These are phyloP conservation scores for Plantago ovata DNA, from an alignment of 257 asterid species.

Conservation along the genomic window DNA sequence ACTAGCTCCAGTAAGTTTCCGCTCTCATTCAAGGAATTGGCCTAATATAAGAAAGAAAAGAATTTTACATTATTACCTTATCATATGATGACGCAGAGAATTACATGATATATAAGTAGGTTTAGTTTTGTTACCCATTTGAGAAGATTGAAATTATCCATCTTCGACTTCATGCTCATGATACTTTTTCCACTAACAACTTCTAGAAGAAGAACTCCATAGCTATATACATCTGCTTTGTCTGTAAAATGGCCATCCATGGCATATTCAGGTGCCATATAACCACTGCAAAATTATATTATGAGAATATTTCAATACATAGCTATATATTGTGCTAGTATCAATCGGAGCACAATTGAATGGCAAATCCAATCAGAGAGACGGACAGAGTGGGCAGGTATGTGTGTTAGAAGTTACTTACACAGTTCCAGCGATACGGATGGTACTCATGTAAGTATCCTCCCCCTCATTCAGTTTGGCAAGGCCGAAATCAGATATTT, in stretches of 20 bases:
- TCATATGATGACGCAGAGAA: not conserved
- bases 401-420: conserved; percentile 29
- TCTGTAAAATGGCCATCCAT: conserved; percentile 57
- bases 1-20: conserved; percentile 47
- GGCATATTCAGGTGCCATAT: conserved; percentile 41
- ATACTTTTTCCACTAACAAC: conserved; percentile 44
- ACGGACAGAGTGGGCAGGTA: too few relatives aligned
- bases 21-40: conserved; percentile 35
- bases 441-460: conserved; percentile 51
- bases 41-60: conserved; percentile 29
- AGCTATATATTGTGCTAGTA: too few relatives aligned
- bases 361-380: too few relatives aligned
- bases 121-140: conserved; percentile 39
- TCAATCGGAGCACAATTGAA: not conserved
- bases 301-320: too few relatives aligned
- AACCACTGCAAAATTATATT: conserved; percentile 17
- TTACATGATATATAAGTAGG: not conserved
- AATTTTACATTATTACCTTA: not conserved
- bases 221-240: conserved; percentile 65
- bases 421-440: conserved; percentile 61
- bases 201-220: conserved; percentile 46
- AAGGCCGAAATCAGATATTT: conserved; percentile 58
- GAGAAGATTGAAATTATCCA: conserved; percentile 36
- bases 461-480: conserved; percentile 60
- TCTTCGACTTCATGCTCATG: conserved; percentile 33